These are phyloP conservation scores for Phialophora chinensis DNA, from an alignment of 2,329 filamentous ascomycete genomes.

Conservation along the genomic window DNA sequence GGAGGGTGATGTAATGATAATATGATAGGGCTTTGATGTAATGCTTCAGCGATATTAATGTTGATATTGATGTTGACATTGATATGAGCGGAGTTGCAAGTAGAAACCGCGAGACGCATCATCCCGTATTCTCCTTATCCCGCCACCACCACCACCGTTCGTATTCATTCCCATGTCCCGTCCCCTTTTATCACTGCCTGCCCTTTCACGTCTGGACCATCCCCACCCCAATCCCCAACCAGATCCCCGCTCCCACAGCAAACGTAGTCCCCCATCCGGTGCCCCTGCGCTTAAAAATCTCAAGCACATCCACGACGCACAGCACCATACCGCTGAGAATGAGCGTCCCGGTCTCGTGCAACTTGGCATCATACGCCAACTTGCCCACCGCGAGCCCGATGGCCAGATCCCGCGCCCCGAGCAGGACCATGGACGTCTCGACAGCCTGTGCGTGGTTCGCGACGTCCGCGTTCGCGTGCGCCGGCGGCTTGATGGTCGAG, in stretches of 20 bases:
- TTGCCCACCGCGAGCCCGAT: constrained; percentile 46
- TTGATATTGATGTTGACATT: no score
- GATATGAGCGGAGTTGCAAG: no score
- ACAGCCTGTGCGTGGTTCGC: constrained; percentile 13
- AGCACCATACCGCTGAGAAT: constrained; percentile 31
- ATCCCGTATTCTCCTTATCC: not conserved
- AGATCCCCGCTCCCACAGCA: constrained; percentile 23
- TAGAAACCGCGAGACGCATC: not conserved
- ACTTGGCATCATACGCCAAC: constrained; percentile 51
- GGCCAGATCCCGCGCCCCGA: constrained; percentile 33
- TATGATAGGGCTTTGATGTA: no score
- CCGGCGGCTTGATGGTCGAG: not conserved
- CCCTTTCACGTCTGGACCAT: constrained; percentile 19
- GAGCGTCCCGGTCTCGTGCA: constrained; percentile 32
- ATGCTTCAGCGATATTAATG: no score
- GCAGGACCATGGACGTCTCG: constrained; percentile 28
- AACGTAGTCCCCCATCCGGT: constrained; percentile 19
- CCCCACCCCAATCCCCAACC: constrained; percentile 31
- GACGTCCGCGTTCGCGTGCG: constrained; percentile 14
- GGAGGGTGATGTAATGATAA: no score
- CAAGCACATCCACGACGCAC: constrained; percentile 28
- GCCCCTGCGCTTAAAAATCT: constrained; percentile 23
- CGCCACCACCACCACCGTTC: not conserved
- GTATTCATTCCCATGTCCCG: no score
- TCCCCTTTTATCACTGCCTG: not conserved